Base-by-base conservation (phyloP, 2,329 filamentous ascomycete genomes). In the Hymenoscyphus repandus region DNA sequence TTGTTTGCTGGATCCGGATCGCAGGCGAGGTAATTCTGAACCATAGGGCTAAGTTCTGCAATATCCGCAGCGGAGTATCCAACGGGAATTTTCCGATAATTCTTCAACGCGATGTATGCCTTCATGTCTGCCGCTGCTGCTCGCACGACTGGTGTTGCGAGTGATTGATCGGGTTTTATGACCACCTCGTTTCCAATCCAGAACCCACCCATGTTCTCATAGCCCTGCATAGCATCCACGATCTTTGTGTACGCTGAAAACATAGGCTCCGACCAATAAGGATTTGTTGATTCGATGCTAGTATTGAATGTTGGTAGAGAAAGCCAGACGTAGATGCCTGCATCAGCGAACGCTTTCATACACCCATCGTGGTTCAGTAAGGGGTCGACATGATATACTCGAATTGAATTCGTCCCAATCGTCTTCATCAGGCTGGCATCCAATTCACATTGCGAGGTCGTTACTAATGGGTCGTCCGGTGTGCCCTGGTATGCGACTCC, bases 111-210 rank as follows among this genome's bases (percentile, higher is more conserved):
- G 56, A 79, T 70, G 64, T 75, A 81, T 39, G 74, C 66, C 56
- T 75, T 77, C 58, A 80, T 74, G 56, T 81, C 78, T 61, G 76
- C 73, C 42, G 75, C 78, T 40, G 79, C 75, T 22, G 78, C 78
- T 66, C 80, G 80, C 64, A 81, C 72, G 54, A 77, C 78, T 2
- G 78, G 77, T 36, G 77, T 77, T 51, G 74, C 67, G 31, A 59
- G 61, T 27, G 76, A 80, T 59, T 79, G 73, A 52, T 72, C 70
- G 39, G 70, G 70, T 36, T 70, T 74, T 41, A 83, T 85, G 61
- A 95, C 82, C 50, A 93, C 86, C 68, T 96, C 90, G 64, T 96
- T 96, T 55, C 89, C 91, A 53, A 95, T 79, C 63, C 93, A 92
- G 66, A 93, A 86, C 45, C 87, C 90, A 11, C 88, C 82, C 1